Base-by-base conservation (phyloP, 495 filamentous ascomycete genomes). In the Filosporella fistucella region DNA sequence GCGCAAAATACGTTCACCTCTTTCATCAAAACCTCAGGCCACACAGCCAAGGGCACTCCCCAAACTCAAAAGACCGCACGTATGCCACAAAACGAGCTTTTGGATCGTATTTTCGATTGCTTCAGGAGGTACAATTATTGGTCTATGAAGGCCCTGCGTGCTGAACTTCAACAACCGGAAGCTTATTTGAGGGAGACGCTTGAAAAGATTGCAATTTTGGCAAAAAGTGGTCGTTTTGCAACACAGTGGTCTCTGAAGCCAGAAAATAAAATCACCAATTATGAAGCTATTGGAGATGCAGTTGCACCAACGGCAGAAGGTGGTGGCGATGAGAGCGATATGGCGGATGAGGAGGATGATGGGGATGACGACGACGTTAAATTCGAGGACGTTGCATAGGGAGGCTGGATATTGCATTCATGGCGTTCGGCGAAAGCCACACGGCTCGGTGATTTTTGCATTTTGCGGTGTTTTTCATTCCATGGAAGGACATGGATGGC, bases 61-160 rank as follows among this genome's bases (percentile, higher is more conserved):
- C 42, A 55, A 43, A 20, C 39, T 30, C 64, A 68, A 69, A 95
- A 95, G 68, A 80, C 84, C 4, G 85, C 85, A 2, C 89, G 93
- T 62, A 88, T 96, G 70, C 81, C 88, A 6, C 79, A 85, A 61
- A 85, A 87, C 70, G 84, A 90, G 61, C 81, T 98, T 29, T 65
- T 95, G 67, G 89, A 96, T 63, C 69, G 70, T 33, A 81, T 98
- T 48, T 89, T 88, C 69, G 63, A 70, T 13, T 86, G 81, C 59
- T 98, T 97, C 78, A 76, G 81, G 25, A 65, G 81, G 42, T 95
- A 85, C 71, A 78, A 78, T 43, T 96, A 90, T 66, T 97, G 91
- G 91, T 77, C 85, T 14, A 84, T 97, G 70, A 90, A 86, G 57
- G 77, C 79, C 0, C 77, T 98, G 54, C 85, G 86, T 50, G 68